Base-by-base conservation (phyloP, 148 eudicot species). In the Nyssa sinensis region DNA sequence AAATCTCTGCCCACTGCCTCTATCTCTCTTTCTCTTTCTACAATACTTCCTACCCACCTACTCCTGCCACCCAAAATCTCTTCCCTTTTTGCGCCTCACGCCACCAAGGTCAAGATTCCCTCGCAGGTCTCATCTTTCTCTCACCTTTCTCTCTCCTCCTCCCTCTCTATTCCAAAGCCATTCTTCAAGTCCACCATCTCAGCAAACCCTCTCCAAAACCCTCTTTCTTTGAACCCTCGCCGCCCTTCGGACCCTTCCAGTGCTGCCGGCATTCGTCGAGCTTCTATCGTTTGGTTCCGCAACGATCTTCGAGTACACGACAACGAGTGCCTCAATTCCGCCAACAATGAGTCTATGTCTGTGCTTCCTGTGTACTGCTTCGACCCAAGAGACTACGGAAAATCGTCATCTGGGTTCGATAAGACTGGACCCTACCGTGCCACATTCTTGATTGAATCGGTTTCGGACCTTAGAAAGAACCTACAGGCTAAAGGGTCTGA, bases 361-460 rank as follows among this genome's bases (percentile, higher is more conserved):
- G 94, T 94, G 5, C 77, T 94, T 0, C 97, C 98, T 0, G 81
- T 94, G 0, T 94, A 88, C 83, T 94, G 98, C 78, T 94, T 94
- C 66, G 97, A 94, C 76, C 93, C 96, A 0, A 66, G 88, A 3
- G 97, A 94, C 57, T 94, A 87, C 34, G 96, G 96, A 5, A 94
- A 92, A 47, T 94, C 97, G 3, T 77, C 91, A 0, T 86, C 94
- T 6, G 98, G 98, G 77, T 90, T 94, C 67, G 98, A 92, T 64
- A 94, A 90, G 47, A 94, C 97, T 0, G 98, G 98, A n/a, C 97
- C 98, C 12, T 82, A 89, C 35, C 81, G 98, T 0, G 96, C 98
- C 16, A 76, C 84, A 4, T 94, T 94, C 73, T 55, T 94, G 81
- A 79, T 92, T 12, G 90, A 94, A 53, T 89, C 96, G 1, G 92